Conservation (phyloP, 805 yeast genomes). For the Ogataea nakhonphanomensis region DNA sequence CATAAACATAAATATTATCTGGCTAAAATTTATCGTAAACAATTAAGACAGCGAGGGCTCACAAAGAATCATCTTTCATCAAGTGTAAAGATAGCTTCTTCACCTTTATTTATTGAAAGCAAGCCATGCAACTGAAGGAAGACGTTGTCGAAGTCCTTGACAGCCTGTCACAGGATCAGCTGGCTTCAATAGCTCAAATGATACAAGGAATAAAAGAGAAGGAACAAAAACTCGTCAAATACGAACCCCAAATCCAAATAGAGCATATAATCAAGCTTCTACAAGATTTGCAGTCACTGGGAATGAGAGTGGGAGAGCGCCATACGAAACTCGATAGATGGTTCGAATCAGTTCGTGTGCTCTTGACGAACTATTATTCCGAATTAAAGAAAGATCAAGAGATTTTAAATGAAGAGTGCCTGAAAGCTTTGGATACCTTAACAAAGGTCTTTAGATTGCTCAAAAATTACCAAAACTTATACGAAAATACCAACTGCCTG, state of each 20-base stretch:
- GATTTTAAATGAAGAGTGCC: conserved; percentile 21
- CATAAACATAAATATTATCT: conserved; percentile 5
- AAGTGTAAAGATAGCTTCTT: no score
- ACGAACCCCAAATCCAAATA: conserved; percentile 1
- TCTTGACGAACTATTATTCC: conserved; percentile 6
- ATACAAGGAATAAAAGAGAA: conserved; percentile 5
- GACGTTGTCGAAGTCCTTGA: conserved; percentile 2
- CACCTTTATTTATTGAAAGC: no score
- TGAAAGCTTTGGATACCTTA: conserved; percentile 26
- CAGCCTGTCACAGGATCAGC: conserved; percentile 12
- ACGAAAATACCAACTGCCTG: conserved; percentile 15
- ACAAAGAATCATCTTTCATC: not conserved
- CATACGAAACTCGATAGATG: conserved; percentile 13
- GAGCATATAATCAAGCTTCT: conserved; percentile 10
- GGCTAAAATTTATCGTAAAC: conserved; percentile 8
- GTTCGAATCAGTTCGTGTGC: conserved; percentile 9
- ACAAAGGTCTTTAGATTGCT: conserved; percentile 21
- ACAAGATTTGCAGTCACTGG: conserved; percentile 13
- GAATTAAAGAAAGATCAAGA: conserved; percentile 16
- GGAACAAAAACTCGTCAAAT: not conserved
- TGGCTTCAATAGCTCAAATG: conserved; percentile 12
- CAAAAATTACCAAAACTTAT: conserved; percentile 14
- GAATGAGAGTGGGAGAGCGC: conserved; percentile 14
- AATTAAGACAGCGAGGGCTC: conserved; percentile 10
- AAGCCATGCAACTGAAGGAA: not conserved